phyloP scores from a whole-genome alignment of 176 grass and related monocot species.

The Saccharum spontaneum region DNA sequence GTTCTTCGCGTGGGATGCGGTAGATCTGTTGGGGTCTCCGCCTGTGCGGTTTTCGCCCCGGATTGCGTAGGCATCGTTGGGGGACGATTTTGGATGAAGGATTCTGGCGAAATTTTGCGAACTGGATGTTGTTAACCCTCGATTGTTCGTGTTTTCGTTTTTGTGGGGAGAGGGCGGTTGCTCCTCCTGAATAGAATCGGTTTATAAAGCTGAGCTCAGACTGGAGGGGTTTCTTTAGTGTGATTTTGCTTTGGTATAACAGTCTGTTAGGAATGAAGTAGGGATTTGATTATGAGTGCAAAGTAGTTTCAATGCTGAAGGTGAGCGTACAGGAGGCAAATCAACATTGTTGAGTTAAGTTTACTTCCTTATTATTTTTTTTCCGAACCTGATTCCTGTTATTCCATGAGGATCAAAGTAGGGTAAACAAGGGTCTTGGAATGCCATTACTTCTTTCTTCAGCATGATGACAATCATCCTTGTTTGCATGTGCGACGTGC shows the following conservation, averaged over 20 bases:
- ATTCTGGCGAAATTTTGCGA: neutral
- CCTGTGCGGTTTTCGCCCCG: neutral
- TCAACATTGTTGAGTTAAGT: neutral
- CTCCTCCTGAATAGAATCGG: neutral
- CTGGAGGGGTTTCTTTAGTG: neutral
- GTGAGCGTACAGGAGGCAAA: neutral
- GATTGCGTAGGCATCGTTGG: neutral
- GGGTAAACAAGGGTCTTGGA: neutral
- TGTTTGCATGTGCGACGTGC: neutral
- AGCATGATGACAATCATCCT: neutral
- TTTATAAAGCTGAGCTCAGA: neutral
- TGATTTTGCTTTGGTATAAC: neutral
- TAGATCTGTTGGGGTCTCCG: conserved; percentile 39
- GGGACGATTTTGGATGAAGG: neutral
- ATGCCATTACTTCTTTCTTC: conserved; percentile 5
- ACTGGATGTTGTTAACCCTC: neutral
- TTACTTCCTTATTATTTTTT: neutral
- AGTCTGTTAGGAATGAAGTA: neutral
- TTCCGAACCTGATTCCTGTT: neutral
- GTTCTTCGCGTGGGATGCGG: neutral
- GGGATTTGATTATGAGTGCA: neutral
- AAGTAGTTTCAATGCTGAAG: neutral
- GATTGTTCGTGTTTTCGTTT: neutral
- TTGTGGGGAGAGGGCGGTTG: neutral
- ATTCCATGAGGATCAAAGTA: neutral